phyloP scores from a whole-genome alignment of 305 asterid species.

The Galium porrigens region DNA sequence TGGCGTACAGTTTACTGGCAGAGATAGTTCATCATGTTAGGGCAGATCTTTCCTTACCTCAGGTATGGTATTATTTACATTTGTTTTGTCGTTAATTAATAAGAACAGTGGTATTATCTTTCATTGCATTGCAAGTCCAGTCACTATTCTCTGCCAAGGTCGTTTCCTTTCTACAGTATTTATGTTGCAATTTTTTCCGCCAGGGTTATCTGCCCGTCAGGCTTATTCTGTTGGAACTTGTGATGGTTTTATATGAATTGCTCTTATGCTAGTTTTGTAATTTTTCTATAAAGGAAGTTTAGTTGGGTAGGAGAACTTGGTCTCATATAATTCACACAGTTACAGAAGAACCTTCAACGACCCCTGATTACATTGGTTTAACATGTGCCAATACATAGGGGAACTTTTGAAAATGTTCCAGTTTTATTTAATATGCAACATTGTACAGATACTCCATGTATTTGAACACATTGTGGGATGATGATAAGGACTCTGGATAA shows the following conservation, averaged over 20 bases:
- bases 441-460: not conserved
- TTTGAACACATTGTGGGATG: not conserved
- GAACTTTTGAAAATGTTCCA: not conserved
- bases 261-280: not conserved
- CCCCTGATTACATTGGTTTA: not conserved
- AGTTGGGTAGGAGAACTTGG: not conserved
- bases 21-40: slow-evolving; percentile 98
- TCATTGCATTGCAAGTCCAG: not conserved
- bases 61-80: slow-evolving; percentile 34
- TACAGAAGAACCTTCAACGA: not conserved
- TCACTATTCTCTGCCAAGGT: not conserved
- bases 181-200: not conserved
- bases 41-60: slow-evolving; percentile 85
- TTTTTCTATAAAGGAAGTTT: not conserved
- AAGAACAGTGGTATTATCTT: not conserved
- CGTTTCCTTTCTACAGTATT: not conserved
- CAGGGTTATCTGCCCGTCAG: not conserved
- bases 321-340: not conserved
- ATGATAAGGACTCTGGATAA: not conserved
- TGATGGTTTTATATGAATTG: not conserved
- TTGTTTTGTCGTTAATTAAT: not conserved
- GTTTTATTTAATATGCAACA: not conserved
- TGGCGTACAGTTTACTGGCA: slow-evolving; percentile 99
- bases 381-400: not conserved
- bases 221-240: not conserved